Evolutionary conservation across 1,284 basidiomycete genomes (phyloP), one percentile per base, ranked within the genome.

Genomic region (Leccinum insolens): DNA sequence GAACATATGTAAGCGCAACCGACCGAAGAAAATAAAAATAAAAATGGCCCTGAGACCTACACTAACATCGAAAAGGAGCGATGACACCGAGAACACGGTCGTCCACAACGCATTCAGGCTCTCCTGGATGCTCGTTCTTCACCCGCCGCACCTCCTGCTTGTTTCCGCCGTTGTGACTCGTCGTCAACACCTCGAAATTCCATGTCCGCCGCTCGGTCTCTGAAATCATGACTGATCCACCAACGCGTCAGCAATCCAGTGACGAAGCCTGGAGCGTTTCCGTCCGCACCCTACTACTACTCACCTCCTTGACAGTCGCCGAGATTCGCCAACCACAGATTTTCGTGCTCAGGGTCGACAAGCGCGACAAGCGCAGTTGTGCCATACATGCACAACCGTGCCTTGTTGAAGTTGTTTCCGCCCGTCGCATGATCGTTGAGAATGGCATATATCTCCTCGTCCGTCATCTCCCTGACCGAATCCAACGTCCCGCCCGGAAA

Each of bases 291-390:
- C 49, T n/a, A n/a, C 11, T 22, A 22, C 12, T 52, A 84, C 72
- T 37, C 71, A 89, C 90, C 80, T 64, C 88, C 90, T 80, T 89
- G 87, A 75, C 90, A 91, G 73, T 92, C 90, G 5, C 90, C 90
- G 15, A 91, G 80, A 71, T 90, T 91, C 0, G 89, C 90, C 39
- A 91, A 79, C 89, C 90, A 92, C 14, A 92, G 78, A 69, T 92
- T 86, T 72, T 85, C 79, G 67, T 86, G 84, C 15, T 84, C 81
- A 59, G 89, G 89, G 76, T 92, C 90, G 37, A 90, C 82, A 58
- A 92, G 82, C 3, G 89, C 85, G 46, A 92, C 85, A 57, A 92
- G 82, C 6, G 87, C 89, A 3, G 90, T 92, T 3, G 89, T 91
- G 17, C 90, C 90, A 70, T 90, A 88, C 88, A 92, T 90, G 74